These are phyloP conservation scores for Prunella vulgaris DNA, from an alignment of 257 asterid species.

Conservation along the genomic window DNA sequence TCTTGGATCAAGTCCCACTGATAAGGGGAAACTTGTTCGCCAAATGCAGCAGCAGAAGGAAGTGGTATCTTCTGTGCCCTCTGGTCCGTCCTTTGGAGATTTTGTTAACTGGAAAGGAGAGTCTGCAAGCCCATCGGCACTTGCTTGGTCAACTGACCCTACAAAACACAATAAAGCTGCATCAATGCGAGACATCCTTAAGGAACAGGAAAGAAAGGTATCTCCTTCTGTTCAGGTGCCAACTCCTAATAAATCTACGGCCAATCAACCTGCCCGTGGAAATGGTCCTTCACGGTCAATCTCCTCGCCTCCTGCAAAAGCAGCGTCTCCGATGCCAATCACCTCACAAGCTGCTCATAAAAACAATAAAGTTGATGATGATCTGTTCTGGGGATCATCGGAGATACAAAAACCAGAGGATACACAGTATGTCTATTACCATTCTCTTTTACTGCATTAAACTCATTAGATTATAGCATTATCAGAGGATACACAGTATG, in stretches of 20 bases:
- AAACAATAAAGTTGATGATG: constrained; percentile 72
- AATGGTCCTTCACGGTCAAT: constrained; percentile 61
- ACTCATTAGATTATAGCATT: background rate
- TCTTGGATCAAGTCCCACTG: constrained; percentile 55
- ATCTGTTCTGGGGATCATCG: constrained; percentile 89
- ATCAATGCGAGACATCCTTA: constrained; percentile 84
- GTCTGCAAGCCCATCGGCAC: constrained; percentile 55
- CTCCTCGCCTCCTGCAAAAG: constrained; percentile 63
- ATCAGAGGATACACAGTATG: no score
- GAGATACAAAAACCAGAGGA: constrained; percentile 72
- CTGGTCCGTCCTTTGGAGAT: constrained; percentile 95
- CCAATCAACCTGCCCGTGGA: constrained; percentile 55
- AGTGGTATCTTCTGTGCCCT: constrained; percentile 58
- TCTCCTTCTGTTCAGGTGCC: constrained; percentile 25
- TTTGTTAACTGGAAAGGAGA: constrained; percentile 95
- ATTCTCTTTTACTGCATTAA: constrained; percentile 43
- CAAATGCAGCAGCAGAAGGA: constrained; percentile 73
- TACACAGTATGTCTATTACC: constrained; percentile 48
- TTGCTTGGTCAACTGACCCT: constrained; percentile 87
- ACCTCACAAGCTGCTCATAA: constrained; percentile 42
- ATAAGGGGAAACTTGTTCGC: constrained; percentile 53
- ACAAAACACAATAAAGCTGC: constrained; percentile 62
- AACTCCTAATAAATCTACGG: constrained; percentile 51
- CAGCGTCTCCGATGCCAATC: constrained; percentile 46
- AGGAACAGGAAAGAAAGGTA: constrained; percentile 70